Conservation (phyloP, 2,329 filamentous ascomycete species). For the Fusarium pseudocircinatum region DNA sequence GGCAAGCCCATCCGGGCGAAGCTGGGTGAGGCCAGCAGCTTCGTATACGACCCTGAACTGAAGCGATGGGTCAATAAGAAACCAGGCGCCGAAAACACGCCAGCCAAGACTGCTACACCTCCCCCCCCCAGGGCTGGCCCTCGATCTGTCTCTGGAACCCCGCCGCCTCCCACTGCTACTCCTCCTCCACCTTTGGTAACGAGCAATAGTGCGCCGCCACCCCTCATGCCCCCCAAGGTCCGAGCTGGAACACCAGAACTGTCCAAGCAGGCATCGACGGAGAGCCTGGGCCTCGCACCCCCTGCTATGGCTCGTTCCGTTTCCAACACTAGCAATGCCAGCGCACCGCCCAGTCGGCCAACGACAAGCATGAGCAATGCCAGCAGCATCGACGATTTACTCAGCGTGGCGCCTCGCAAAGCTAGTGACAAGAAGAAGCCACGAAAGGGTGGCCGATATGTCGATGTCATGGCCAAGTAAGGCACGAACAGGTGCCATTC, state of each 20-base stretch:
- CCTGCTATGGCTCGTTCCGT: constrained; percentile 57
- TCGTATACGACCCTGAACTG: constrained; percentile 94
- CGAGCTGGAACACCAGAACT: constrained; percentile 45
- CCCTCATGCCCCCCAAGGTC: constrained; percentile 43
- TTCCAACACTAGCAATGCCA: constrained; percentile 58
- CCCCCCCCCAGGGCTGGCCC: constrained; percentile 77
- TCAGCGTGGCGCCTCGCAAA: constrained; percentile 79
- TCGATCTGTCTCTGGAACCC: constrained; percentile 60
- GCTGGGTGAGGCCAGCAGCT: constrained; percentile 90
- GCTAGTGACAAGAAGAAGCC: constrained; percentile 68
- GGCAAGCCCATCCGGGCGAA: constrained; percentile 87
- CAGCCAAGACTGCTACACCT: constrained; percentile 72
- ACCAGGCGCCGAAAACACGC: constrained; percentile 70
- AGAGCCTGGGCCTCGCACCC: constrained; percentile 50
- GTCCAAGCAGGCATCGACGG: constrained; percentile 48
- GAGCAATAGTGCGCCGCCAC: constrained; percentile 47
- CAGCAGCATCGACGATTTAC: constrained; percentile 93
- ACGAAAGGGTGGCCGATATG: constrained; percentile 87
- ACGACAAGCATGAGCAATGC: constrained; percentile 87
- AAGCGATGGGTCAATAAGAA: constrained; percentile 99
- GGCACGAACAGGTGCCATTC: neutral
- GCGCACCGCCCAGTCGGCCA: constrained; percentile 73
- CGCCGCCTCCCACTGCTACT: constrained; percentile 54
- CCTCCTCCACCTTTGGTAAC: constrained; percentile 46
- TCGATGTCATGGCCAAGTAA: constrained; percentile 91